Base-by-base conservation (phyloP, 495 filamentous ascomycete species). In the Apiosordaria backusii region DNA sequence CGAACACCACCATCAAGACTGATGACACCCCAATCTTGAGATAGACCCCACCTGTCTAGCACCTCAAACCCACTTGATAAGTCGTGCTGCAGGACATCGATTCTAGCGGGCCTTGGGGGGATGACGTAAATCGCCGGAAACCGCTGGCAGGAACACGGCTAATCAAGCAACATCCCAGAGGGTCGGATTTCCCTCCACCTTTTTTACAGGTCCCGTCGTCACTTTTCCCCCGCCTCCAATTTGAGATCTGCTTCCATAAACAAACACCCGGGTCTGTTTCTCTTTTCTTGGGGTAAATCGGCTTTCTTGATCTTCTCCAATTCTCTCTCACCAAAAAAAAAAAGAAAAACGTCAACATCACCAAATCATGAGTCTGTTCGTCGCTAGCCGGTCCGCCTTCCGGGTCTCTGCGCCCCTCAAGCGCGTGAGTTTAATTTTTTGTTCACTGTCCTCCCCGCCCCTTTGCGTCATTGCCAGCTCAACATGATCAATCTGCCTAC, bases 341-440 rank as follows among this genome's bases (percentile, higher is more conserved):
- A n/a, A 23, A 10, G 1, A 27, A 18, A 22, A 45, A 45, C 35
- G 35, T 24, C 59, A 57, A 61, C 15, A 18, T 40, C 45, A 19
- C 25, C n/a, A 67, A n/a, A 71, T 15, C 25, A 78, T 80, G 72
- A 76, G 72, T 52, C 26, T 76, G 27, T 76, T 76, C 26, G 72
- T 73, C 60, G 71, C 72, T 53, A 72, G 75, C 67, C 68, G 73
- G 53, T 71, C 70, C 52, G 74, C 70, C 62, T 70, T 77, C 65
- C 71, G 72, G 70, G 69, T 65, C 29, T 68, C 71, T 54, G 71
- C 69, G 57, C 68, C 68, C 40, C 35, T 78, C 61, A 73, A 76
- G 70, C 70, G 71, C 68, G 77, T 76, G 65, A 62, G 68, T 23
- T 59, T 58, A 57, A 59, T 68, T 69, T 45, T 21, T 27, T 29